Base-by-base conservation (phyloP, 78 protist genomes). In the Tieghemostelium lacteum region DNA sequence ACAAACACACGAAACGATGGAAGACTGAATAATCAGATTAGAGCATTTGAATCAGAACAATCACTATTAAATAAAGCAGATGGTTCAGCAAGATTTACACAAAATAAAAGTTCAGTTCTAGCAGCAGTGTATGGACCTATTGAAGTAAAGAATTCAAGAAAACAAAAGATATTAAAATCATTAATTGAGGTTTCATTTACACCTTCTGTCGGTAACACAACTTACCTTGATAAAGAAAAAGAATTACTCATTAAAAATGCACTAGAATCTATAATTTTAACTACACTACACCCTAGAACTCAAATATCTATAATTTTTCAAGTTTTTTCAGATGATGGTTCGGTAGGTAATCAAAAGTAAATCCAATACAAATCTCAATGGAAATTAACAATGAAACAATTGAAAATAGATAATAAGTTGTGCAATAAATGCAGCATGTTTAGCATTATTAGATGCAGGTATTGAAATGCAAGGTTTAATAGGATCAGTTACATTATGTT, bases 391-490 rank as follows among this genome's bases (percentile, higher is more conserved):
- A n/a, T n/a, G n/a, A n/a, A n/a, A n/a, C n/a, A n/a, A n/a, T n/a
- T n/a, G n/a, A 45, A 14, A 14, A 29, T 50, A 71, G 76, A 69
- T 83, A 22, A 57, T 83, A 29, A 83, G 91, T 69, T 83, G 91
- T 45, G 28, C 91, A 45, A 83, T 88, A 7, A 88, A 88, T 61
- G 93, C 93, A 42, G 73, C 73, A 33, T 77, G 88, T 75, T 75
- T 88, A 50, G 93, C 93, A 52, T 61, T 88, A 26, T 36, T 88
- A 4, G 93, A 88, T 88, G 93, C 93, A 6, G 93, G 93, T 77
- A 75, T 88, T 2, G 86, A 75, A 52, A 45, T 88, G 70, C 73
- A 75, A 50, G 72, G 74, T 26, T 61, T 88, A 22, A 42, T 88
- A 5, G 39, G 50, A 60, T 88, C 93, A 20, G 55, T 72, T 61